Base-by-base conservation (phyloP, 129 eudicot genomes). In the Flaveria linearis region DNA sequence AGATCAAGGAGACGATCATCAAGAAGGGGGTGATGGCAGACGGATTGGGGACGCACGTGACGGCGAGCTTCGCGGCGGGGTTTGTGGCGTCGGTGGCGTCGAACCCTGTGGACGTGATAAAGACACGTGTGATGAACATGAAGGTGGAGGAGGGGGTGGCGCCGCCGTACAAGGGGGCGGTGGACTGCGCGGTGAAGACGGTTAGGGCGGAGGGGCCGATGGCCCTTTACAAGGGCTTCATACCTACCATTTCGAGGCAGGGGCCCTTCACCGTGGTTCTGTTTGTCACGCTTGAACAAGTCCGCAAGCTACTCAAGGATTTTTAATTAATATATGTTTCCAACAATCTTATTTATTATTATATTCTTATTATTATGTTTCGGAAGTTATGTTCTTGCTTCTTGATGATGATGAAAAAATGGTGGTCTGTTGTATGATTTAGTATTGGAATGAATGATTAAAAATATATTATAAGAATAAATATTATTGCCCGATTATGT, bases 61-160 rank as follows among this genome's bases (percentile, higher is more conserved):
- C 90, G 52, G 95, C 97, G 25, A 91, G 97, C 71, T 91, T 91
- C 15, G 88, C 92, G 1, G 97, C 92, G 9, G 97, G 97, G 80
- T 88, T 91, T 51, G 94, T 91, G 86, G 90, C 94, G 50, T 53
- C 76, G 2, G 86, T 85, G 80, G 97, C 84, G 33, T 83, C 97
- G 69, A 91, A 91, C 49, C 95, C 95, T 25, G 85, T 88, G 56
- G 95, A 91, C 69, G 97, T 91, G 85, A 82, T 88, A 5, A 91
- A 91, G 86, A 91, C 95, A 1, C 71, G 97, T 16, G 95, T 91
- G 41, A 91, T 88, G 97, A 91, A 91, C 28, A 87, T 86, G 95
- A 88, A 76, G 87, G 87, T 88, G 84, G 93, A 70, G 77, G 76
- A 83, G 2, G 97, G 91, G 39, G 76, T 16, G 74, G 82, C 64